phyloP scores from a whole-genome alignment of 2,329 filamentous ascomycete species.

The Karstenula rhodostoma region DNA sequence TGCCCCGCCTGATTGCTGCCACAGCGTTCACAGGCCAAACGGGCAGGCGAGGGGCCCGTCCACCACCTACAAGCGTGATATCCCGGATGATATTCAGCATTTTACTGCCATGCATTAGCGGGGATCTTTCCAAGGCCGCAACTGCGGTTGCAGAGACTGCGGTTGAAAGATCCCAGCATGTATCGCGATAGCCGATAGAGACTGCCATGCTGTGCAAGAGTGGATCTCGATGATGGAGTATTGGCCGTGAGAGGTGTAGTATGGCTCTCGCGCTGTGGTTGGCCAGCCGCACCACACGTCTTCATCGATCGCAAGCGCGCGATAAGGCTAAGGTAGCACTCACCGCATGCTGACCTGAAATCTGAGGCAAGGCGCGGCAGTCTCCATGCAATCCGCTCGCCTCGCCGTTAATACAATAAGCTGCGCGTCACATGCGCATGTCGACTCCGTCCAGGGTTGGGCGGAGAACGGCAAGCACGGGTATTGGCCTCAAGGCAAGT shows the following conservation, averaged over 20 bases:
- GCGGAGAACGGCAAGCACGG: neutral
- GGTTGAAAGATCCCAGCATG: neutral
- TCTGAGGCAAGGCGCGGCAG: neutral
- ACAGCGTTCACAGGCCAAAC: neutral
- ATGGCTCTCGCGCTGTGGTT: slow-evolving; percentile 4
- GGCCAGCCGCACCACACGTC: neutral
- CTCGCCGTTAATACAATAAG: neutral
- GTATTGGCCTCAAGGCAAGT: neutral
- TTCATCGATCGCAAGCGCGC: neutral
- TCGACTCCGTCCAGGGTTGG: neutral
- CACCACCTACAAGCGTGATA: neutral
- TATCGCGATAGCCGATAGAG: neutral
- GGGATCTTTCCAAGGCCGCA: slow-evolving; percentile 2
- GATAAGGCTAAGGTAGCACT: neutral
- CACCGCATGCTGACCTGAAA: neutral
- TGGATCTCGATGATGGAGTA: neutral
- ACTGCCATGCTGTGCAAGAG: neutral
- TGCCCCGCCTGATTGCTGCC: neutral
- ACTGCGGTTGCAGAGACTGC: neutral
- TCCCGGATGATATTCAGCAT: neutral
- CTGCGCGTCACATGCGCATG: neutral
- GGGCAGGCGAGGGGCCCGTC: neutral
- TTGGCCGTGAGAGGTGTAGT: slow-evolving; percentile 8
- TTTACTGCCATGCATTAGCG: neutral
- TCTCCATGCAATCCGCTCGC: neutral